These are phyloP conservation scores for Escallonia herrerae DNA, from an alignment of 129 eudicot genomes.

Conservation along the genomic window DNA sequence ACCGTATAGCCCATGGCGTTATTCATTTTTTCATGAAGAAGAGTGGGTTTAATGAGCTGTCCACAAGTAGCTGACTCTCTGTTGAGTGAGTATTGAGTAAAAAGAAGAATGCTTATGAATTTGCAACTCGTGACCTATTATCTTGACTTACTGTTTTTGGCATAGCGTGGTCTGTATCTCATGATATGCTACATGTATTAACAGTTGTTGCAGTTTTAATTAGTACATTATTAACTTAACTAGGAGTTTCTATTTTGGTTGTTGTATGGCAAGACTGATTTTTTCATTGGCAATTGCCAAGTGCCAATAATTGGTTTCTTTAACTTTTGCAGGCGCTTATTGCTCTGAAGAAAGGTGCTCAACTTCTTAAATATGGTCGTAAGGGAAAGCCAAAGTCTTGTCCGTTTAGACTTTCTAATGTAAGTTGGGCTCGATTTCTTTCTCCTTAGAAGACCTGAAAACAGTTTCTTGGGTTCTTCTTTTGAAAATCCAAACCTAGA, in stretches of 20 bases:
- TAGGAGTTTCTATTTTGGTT: neutral
- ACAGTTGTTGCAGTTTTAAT: neutral
- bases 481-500: too few relatives aligned
- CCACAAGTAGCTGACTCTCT: neutral
- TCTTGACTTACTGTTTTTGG: neutral
- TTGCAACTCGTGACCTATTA: neutral
- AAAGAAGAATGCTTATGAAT: neutral
- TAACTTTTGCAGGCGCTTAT: constrained; percentile 57
- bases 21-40: neutral
- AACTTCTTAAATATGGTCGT: constrained; percentile 87
- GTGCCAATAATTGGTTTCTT: neutral
- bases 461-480: too few relatives aligned
- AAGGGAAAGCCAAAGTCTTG: constrained; percentile 90
- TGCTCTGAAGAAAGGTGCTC: constrained; percentile 89
- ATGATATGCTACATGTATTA: neutral
- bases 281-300: neutral
- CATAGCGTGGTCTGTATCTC: neutral
- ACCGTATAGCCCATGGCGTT: too few relatives aligned
- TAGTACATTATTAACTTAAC: neutral
- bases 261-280: neutral
- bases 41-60: neutral
- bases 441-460: too few relatives aligned
- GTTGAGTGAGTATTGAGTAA: neutral
- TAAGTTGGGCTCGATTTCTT: constrained; percentile 29
- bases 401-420: constrained; percentile 84